phyloP scores from a whole-genome alignment of 176 grass and related monocot genomes.

The Themeda triandra region DNA sequence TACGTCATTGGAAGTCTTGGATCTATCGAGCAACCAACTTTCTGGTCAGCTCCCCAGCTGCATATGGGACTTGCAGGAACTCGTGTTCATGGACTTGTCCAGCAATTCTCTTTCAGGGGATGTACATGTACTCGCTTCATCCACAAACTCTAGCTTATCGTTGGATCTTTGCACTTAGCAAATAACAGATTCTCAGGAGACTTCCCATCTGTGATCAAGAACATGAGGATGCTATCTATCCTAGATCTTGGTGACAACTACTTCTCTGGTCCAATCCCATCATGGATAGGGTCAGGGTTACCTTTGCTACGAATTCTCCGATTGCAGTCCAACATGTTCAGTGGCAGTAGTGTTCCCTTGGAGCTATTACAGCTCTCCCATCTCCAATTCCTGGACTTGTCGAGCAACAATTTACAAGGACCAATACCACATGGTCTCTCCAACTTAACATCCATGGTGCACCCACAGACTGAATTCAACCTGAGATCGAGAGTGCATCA shows the following conservation, averaged over 20 bases:
- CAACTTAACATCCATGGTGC: constrained; percentile 31
- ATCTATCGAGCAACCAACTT: constrained; percentile 42
- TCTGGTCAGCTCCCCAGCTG: constrained; percentile 24
- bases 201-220: constrained; percentile 15
- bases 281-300: constrained; percentile 30
- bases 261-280: constrained; percentile 29
- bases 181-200: constrained; percentile 30
- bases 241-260: constrained; percentile 38
- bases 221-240: constrained; percentile 19
- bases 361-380: constrained; percentile 29
- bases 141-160: not conserved
- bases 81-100: constrained; percentile 27
- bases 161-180: constrained; percentile 21
- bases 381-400: constrained; percentile 38
- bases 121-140: not conserved
- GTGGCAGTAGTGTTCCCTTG: constrained; percentile 24
- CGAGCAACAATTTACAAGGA: constrained; percentile 24
- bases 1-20: constrained; percentile 18
- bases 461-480: constrained; percentile 33
- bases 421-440: not conserved
- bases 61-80: constrained; percentile 33
- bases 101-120: constrained; percentile 28
- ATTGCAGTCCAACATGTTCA: constrained; percentile 30
- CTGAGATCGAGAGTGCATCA: not conserved
- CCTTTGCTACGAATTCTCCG: constrained; percentile 38